Percentiles rank a stretch among this genome's conserved stretches.
Conservation (phyloP, 176 grass and related monocot species). For the Juncus effusus region DNA sequence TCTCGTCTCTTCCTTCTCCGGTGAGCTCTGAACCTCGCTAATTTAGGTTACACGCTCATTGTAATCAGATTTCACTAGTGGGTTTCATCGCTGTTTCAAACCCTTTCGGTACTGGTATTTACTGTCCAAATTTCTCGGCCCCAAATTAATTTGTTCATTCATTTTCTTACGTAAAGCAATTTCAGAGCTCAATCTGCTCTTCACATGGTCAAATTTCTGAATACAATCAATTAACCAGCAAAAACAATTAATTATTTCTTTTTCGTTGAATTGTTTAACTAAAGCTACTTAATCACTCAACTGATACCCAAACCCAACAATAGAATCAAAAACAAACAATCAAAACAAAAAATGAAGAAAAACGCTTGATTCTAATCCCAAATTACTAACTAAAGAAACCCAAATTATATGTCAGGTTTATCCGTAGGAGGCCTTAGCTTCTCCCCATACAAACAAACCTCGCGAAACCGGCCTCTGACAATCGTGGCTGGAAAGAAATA, state of each 20-base stretch:
- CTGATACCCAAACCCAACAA: too few species aligned
- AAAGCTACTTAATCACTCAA: too few species aligned
- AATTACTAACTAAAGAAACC: too few species aligned
- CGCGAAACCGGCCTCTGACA: constrained; percentile 25
- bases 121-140: background rate
- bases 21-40: constrained; percentile 28
- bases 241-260: too few species aligned
- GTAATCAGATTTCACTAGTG: background rate
- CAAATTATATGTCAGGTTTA: constrained; percentile 40
- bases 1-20: constrained; percentile 50
- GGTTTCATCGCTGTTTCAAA: background rate
- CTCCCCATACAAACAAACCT: constrained; percentile 46
- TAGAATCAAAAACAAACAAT: too few species aligned
- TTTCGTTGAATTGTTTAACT: too few species aligned
- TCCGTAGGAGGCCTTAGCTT: constrained; percentile 53
- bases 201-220: too few species aligned
- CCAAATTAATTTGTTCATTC: background rate
- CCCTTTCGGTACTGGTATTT: background rate
- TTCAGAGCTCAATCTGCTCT: too few species aligned
- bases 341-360: too few species aligned
- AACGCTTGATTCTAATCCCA: too few species aligned
- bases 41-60: background rate
- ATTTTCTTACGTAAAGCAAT: too few species aligned
- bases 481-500: constrained; percentile 82
- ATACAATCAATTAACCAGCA: too few species aligned